A percentile compares a stretch with the other conserved stretches of the same genome.
Conservation (phyloP, 305 asterid species). For the Coffea humblotiana region DNA sequence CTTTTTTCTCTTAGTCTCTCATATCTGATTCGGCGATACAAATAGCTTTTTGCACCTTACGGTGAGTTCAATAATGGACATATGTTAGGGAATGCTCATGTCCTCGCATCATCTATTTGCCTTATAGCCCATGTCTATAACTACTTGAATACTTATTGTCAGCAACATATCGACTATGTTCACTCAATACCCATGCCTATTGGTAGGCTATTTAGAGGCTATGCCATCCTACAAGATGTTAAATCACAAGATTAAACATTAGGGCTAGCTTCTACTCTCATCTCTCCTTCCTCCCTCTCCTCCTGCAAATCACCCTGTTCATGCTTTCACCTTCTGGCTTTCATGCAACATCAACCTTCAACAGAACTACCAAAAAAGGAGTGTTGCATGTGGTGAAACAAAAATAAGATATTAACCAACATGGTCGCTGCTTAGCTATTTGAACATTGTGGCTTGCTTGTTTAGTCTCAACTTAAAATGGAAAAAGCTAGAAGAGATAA, state of each 20-base stretch:
- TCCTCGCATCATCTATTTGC: not conserved
- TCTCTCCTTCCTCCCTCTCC: not conserved
- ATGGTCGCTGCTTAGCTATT: not conserved
- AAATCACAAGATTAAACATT: not conserved
- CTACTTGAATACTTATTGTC: not conserved
- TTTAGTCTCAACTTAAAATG: not conserved
- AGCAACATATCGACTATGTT: not conserved
- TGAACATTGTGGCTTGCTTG: not conserved
- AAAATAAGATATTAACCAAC: not conserved
- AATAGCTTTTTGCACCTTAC: not conserved
- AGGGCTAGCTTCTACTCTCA: not conserved
- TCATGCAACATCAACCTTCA: not conserved
- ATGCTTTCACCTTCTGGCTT: not conserved
- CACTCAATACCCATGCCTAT: not conserved
- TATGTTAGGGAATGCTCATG: not conserved
- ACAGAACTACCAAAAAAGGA: not conserved
- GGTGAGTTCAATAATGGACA: not conserved
- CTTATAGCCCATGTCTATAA: not conserved
- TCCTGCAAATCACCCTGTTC: not conserved
- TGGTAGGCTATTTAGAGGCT: not conserved
- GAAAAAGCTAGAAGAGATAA: not conserved
- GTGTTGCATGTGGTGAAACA: not conserved
- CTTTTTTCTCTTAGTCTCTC: not conserved
- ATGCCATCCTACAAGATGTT: not conserved
- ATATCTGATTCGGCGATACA: not conserved